Conservation (phyloP, 2,329 filamentous ascomycete species). For the Exserohilum turcica region DNA sequence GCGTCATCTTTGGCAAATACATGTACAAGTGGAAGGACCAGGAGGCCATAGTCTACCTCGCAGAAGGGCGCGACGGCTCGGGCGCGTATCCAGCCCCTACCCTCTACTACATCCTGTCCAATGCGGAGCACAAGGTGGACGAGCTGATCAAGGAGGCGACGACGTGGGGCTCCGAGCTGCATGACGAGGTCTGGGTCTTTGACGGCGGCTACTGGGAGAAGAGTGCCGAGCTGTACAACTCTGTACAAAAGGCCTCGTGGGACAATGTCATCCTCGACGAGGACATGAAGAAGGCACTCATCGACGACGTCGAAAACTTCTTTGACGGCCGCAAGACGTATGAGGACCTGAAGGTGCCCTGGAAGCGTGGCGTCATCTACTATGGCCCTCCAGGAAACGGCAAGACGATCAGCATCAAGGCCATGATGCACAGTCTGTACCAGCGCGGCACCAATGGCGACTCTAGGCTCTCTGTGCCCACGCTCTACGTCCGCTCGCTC, state of each 20-base stretch:
- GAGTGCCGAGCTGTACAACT: conserved; percentile 64
- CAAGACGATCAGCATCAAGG: conserved; percentile 74
- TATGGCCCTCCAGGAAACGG: conserved; percentile 68
- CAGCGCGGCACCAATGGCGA: conserved; percentile 49
- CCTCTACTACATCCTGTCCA: conserved; percentile 54
- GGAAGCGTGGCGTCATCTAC: conserved; percentile 74
- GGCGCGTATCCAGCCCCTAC: conserved; percentile 38
- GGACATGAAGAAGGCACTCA: conserved; percentile 67
- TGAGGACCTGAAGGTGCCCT: conserved; percentile 65
- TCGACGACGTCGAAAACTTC: conserved; percentile 68
- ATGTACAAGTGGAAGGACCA: conserved; percentile 53
- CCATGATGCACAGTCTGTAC: conserved; percentile 69
- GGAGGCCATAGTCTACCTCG: conserved; percentile 52
- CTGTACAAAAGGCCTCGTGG: conserved; percentile 58
- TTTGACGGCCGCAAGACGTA: conserved; percentile 66
- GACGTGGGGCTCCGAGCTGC: conserved; percentile 61
- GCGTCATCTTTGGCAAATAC: conserved; percentile 53
- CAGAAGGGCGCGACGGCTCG: conserved; percentile 49
- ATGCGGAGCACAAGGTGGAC: conserved; percentile 48
- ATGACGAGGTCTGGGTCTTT: conserved; percentile 70
- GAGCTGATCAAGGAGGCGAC: conserved; percentile 62
- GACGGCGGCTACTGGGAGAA: conserved; percentile 69
- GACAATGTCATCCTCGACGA: conserved; percentile 69
- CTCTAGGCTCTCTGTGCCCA: conserved; percentile 57
- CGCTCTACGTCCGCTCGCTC: conserved; percentile 60